phyloP scores from a whole-genome alignment of 345 rosid genomes.

The Eutrema heterophyllum region DNA sequence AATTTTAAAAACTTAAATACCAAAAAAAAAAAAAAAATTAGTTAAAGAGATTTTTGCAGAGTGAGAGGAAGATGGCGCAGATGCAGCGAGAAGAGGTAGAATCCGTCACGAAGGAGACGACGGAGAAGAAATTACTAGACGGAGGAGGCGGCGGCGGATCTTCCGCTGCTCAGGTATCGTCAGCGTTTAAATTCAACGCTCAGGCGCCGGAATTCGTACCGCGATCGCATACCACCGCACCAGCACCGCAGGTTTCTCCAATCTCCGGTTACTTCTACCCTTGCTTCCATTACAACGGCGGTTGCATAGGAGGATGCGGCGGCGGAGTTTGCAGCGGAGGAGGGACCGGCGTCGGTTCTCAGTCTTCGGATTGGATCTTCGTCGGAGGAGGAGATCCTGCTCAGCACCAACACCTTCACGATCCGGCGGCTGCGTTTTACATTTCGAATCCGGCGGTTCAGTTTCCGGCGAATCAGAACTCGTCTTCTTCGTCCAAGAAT shows the following conservation, averaged over 20 bases:
- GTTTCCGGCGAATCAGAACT: slow-evolving; percentile 35
- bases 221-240: slow-evolving; percentile 45
- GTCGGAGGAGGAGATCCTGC: slow-evolving; percentile 66
- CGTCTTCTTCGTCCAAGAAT: slow-evolving; percentile 42
- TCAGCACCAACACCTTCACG: slow-evolving; percentile 28
- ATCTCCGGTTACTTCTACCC: slow-evolving; percentile 70
- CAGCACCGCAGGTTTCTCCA: slow-evolving; percentile 32
- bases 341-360: slow-evolving; percentile 21
- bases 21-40: not conserved
- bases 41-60: slow-evolving; percentile 7
- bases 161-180: slow-evolving; percentile 13
- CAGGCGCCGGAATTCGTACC: slow-evolving; percentile 93
- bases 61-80: slow-evolving; percentile 48
- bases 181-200: slow-evolving; percentile 84
- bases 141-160: slow-evolving; percentile 27
- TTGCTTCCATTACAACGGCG: slow-evolving; percentile 49
- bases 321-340: slow-evolving; percentile 1
- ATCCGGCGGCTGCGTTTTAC: slow-evolving; percentile 38
- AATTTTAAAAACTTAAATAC: not conserved
- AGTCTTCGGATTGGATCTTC: slow-evolving; percentile 72
- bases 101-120: slow-evolving; percentile 30
- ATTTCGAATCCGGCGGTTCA: slow-evolving; percentile 44
- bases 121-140: slow-evolving; percentile 5
- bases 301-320: slow-evolving; percentile 26
- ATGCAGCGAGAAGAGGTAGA: slow-evolving; percentile 40